These are phyloP conservation scores for Trypanosomatidae sp. DNA, from an alignment of 208 protist species.

Conservation along the genomic window DNA sequence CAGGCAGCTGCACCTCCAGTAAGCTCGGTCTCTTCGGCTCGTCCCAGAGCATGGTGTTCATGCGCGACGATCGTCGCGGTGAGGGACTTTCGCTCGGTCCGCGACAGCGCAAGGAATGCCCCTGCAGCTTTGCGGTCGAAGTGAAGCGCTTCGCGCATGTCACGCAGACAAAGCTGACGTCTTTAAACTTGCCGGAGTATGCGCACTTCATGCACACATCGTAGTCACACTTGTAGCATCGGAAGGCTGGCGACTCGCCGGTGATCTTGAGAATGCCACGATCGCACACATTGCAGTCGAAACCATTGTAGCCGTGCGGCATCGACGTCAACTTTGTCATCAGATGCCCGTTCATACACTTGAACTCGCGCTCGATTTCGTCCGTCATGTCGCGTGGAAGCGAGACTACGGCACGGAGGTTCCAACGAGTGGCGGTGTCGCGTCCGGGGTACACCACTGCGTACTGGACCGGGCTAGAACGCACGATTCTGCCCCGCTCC, in stretches of 20 bases:
- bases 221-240: constrained; percentile 91
- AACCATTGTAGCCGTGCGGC: constrained; percentile 83
- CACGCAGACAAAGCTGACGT: constrained; percentile 87
- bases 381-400: constrained; percentile 69
- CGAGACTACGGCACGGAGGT: constrained; percentile 66
- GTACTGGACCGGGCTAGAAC: constrained; percentile 68
- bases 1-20: constrained; percentile 68
- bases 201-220: constrained; percentile 86
- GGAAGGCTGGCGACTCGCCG: constrained; percentile 62
- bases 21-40: constrained; percentile 54
- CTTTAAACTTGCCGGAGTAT: constrained; percentile 68
- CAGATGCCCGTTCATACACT: constrained; percentile 83
- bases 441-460: constrained; percentile 78
- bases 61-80: constrained; percentile 72
- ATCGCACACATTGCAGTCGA: constrained; percentile 91
- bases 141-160: constrained; percentile 85
- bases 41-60: constrained; percentile 88
- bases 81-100: constrained; percentile 78
- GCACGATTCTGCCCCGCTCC: constrained; percentile 47
- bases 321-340: constrained; percentile 88
- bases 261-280: constrained; percentile 73
- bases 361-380: constrained; percentile 54
- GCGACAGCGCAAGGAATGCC: constrained; percentile 77
- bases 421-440: constrained; percentile 74
- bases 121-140: constrained; percentile 66